Evolutionary conservation across 2,329 filamentous ascomycete genomes (phyloP).

Genomic region (Talaromyces sp.): DNA sequence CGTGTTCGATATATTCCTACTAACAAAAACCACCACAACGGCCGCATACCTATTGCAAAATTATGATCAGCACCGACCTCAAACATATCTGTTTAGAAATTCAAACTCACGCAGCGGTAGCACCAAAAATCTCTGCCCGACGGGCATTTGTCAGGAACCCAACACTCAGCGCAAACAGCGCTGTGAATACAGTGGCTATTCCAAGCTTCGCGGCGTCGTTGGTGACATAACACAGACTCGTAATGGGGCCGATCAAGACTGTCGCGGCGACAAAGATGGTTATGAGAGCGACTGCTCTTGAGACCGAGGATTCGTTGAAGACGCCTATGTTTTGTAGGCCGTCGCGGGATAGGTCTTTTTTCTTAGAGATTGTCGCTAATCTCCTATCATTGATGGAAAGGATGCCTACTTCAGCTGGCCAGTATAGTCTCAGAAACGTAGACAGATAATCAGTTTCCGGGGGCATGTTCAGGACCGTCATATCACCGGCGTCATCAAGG

Average conservation of each 20-base stretch:
- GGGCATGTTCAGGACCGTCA: background rate
- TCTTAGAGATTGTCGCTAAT: background rate
- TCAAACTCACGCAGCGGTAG: background rate
- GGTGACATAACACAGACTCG: background rate
- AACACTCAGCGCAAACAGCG: background rate
- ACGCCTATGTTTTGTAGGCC: background rate
- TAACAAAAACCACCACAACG: background rate
- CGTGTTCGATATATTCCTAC: background rate
- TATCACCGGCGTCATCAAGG: background rate
- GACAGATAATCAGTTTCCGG: background rate
- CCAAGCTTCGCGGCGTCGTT: background rate
- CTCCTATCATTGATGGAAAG: background rate
- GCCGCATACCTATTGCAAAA: background rate
- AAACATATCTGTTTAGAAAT: too few species aligned
- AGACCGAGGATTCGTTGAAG: background rate
- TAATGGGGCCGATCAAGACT: background rate
- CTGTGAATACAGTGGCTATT: background rate
- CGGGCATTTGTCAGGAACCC: background rate
- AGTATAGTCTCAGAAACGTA: background rate
- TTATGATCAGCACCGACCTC: too few species aligned
- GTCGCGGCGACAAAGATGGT: background rate
- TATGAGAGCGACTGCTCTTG: background rate
- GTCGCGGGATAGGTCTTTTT: background rate
- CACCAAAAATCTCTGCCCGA: background rate
- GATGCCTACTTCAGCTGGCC: background rate